Evolutionary conservation across 768 basidiomycete genomes (phyloP).

Genomic region (Boletus edulis): DNA sequence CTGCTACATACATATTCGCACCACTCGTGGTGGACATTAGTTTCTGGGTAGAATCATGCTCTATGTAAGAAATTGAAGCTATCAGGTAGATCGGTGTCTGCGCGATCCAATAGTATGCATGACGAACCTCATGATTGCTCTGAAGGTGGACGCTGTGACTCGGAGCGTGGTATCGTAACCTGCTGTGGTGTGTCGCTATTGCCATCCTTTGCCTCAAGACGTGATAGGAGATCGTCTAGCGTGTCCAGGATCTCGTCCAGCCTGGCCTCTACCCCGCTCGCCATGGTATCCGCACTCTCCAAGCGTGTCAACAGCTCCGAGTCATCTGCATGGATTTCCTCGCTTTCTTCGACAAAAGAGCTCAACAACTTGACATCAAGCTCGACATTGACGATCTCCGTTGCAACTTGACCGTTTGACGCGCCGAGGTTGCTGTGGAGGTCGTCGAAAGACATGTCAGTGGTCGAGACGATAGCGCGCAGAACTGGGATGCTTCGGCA

Average conservation of each 20-base stretch:
- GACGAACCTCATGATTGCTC: slow-evolving; percentile 17
- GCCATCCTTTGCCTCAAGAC: slow-evolving; percentile 34
- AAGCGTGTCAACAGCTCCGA: slow-evolving; percentile 53
- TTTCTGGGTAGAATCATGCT: slow-evolving; percentile 15
- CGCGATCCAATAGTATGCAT: not conserved
- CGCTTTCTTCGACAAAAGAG: slow-evolving; percentile 28
- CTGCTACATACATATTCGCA: slow-evolving; percentile 10
- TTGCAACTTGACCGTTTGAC: slow-evolving; percentile 6
- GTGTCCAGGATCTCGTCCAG: slow-evolving; percentile 60
- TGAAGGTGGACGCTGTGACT: not conserved
- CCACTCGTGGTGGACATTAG: slow-evolving; percentile 5
- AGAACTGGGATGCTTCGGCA: slow-evolving; percentile 24
- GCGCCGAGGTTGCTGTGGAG: slow-evolving; percentile 10
- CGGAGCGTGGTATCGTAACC: not conserved
- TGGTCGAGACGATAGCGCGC: slow-evolving; percentile 13
- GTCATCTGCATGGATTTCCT: slow-evolving; percentile 34
- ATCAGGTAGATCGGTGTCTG: not conserved
- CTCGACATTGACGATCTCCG: slow-evolving; percentile 24
- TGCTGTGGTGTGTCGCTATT: not conserved
- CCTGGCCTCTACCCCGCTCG: slow-evolving; percentile 57
- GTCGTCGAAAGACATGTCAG: slow-evolving; percentile 28
- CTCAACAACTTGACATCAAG: slow-evolving; percentile 37
- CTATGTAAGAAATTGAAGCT: slow-evolving; percentile 1
- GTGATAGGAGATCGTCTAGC: slow-evolving; percentile 52
- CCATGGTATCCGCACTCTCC: slow-evolving; percentile 57